Conservation (phyloP, 768 basidiomycete species). For the Stropharia rugosoannulata region DNA sequence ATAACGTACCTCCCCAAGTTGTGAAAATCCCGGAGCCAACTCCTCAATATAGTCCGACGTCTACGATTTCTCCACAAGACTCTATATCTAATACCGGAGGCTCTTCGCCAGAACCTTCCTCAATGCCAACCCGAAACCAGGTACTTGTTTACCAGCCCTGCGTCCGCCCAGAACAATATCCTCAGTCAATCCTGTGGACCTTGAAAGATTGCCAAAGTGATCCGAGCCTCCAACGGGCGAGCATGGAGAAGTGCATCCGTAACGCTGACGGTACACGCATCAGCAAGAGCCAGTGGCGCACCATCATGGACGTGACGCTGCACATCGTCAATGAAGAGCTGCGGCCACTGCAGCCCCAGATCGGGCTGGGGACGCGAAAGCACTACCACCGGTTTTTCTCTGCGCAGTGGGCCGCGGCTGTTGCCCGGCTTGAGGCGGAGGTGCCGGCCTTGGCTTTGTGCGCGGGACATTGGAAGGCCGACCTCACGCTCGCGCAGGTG, state of each 20-base stretch:
- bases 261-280: not conserved
- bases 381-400: not conserved
- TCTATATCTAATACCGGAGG: not conserved
- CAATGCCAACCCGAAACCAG: not conserved
- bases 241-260: conserved; percentile 1
- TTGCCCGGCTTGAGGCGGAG: not conserved
- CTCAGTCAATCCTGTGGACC: not conserved
- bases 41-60: too few relatives aligned
- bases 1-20: too few relatives aligned
- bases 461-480: conserved; percentile 4
- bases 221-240: not conserved
- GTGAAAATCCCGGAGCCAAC: too few relatives aligned
- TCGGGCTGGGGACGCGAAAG: not conserved
- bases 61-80: not conserved
- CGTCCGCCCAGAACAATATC: not conserved
- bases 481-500: not conserved
- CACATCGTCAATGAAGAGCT: not conserved
- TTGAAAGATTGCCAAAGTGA: not conserved
- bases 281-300: not conserved
- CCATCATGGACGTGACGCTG: not conserved
- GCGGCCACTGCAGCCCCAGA: not conserved
- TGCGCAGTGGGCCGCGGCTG: not conserved
- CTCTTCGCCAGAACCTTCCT: not conserved
- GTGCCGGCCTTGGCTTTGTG: not conserved
- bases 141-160: not conserved